These are phyloP conservation scores for Gossypium davidsonii DNA, from an alignment of 441 rosid genomes.

Conservation along the genomic window DNA sequence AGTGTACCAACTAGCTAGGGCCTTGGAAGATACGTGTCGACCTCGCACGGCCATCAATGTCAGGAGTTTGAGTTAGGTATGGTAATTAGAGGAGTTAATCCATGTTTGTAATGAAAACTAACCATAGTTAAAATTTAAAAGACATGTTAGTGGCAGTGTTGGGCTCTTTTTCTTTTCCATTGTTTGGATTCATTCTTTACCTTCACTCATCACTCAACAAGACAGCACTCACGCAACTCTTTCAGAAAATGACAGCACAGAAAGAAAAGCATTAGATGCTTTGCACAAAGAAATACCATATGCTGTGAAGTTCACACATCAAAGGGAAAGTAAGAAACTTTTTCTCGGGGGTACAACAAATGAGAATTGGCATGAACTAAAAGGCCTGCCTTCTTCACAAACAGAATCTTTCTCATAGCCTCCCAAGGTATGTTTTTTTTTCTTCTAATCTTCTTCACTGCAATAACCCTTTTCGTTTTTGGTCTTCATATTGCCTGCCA, in stretches of 20 bases:
- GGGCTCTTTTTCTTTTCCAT: slow-evolving; percentile 19
- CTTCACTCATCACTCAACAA: slow-evolving; percentile 11
- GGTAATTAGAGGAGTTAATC: not conserved
- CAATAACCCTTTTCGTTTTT: not conserved
- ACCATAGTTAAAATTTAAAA: slow-evolving; percentile 21
- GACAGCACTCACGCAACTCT: not conserved
- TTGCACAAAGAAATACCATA: slow-evolving; percentile 23
- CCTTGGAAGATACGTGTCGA: not conserved
- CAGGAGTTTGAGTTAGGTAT: slow-evolving; percentile 7
- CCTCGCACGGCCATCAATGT: not conserved
- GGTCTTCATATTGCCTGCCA: slow-evolving; percentile 18
- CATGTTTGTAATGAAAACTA: slow-evolving; percentile 1
- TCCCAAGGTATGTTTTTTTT: slow-evolving; percentile 20
- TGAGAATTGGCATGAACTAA: not conserved
- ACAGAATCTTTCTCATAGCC: slow-evolving; percentile 23
- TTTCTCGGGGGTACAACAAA: not conserved
- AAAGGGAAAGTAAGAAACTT: not conserved
- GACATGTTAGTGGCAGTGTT: not conserved
- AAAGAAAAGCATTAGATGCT: slow-evolving; percentile 31
- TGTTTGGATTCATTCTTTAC: slow-evolving; percentile 13
- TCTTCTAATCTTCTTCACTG: slow-evolving; percentile 16
- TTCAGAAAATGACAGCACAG: not conserved
- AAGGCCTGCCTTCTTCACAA: slow-evolving; percentile 3
- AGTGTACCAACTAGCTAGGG: not conserved
- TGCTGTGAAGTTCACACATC: slow-evolving; percentile 10